A percentile compares a stretch with the other conserved stretches of the same genome.
Conservation (phyloP, 805 yeast genomes). For the Blastobotrys muscicola region DNA sequence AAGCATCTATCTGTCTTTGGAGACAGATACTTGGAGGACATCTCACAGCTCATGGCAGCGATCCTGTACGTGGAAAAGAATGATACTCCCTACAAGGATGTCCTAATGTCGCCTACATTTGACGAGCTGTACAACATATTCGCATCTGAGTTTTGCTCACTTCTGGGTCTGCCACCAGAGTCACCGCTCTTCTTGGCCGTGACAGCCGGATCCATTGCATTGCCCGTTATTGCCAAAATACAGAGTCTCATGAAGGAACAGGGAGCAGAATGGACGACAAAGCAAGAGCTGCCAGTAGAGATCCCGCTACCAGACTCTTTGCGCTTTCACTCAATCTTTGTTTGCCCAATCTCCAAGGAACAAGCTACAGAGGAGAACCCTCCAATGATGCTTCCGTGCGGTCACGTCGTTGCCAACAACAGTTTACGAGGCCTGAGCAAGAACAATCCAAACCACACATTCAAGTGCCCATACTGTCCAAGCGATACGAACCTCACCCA, state of each 20-base stretch:
- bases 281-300: constrained; percentile 54
- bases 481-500: constrained; percentile 33
- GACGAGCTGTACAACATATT: constrained; percentile 29
- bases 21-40: constrained; percentile 31
- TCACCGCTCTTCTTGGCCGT: constrained; percentile 44
- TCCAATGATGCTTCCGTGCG: constrained; percentile 54
- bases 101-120: constrained; percentile 24
- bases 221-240: constrained; percentile 45
- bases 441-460: constrained; percentile 33
- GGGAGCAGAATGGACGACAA: constrained; percentile 45
- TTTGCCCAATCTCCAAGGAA: constrained; percentile 62
- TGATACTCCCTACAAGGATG: constrained; percentile 18
- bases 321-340: constrained; percentile 56
- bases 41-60: constrained; percentile 38
- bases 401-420: constrained; percentile 51
- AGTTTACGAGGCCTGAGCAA: constrained; percentile 40
- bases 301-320: constrained; percentile 43
- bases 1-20: constrained; percentile 33
- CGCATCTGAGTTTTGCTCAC: constrained; percentile 41
- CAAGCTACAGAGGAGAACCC: constrained; percentile 52
- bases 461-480: constrained; percentile 72
- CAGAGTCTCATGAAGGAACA: constrained; percentile 32
- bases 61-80: constrained; percentile 21
- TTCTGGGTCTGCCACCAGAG: constrained; percentile 40
- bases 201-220: constrained; percentile 43